Evolutionary conservation across 306 rosid genomes (phyloP).

Genomic region (Ochetophila trinervis): DNA sequence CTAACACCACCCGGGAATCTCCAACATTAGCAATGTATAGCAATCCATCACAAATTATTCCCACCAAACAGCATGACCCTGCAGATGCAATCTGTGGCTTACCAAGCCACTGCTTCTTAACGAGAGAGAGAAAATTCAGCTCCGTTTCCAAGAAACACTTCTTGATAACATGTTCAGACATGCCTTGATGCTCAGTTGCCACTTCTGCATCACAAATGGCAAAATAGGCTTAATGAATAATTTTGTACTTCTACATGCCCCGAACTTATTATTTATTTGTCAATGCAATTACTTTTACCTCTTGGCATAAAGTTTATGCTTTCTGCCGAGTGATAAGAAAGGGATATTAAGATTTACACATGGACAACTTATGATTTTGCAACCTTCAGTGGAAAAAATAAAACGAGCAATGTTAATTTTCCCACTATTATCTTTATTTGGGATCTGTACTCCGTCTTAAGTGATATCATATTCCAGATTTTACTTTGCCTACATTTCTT

Average conservation of each 20-base stretch:
- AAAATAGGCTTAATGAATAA: not conserved
- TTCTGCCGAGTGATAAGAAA: too few species aligned
- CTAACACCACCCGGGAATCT: constrained; percentile 71
- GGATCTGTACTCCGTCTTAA: too few species aligned
- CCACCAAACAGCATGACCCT: constrained; percentile 78
- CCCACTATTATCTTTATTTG: too few species aligned
- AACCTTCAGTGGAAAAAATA: too few species aligned
- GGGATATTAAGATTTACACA: too few species aligned
- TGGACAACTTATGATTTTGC: too few species aligned
- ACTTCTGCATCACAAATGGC: constrained; percentile 42
- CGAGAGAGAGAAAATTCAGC: constrained; percentile 61
- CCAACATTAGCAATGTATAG: constrained; percentile 72
- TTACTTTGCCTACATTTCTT: too few species aligned
- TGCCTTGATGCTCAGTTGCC: constrained; percentile 48
- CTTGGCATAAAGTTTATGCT: too few species aligned
- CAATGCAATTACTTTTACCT: too few species aligned
- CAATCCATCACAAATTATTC: constrained; percentile 61
- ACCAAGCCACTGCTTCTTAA: constrained; percentile 60
- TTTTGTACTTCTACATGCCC: not conserved
- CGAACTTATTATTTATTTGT: not conserved
- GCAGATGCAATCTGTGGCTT: constrained; percentile 68
- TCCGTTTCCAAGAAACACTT: constrained; percentile 73
- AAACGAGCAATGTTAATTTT: too few species aligned
- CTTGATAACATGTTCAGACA: constrained; percentile 58
- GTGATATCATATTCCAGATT: too few species aligned